Percentiles rank a stretch among this genome's conserved stretches.
phyloP scores from a whole-genome alignment of 495 filamentous ascomycete genomes.

The Pseudoneurospora amorphoporcata region DNA sequence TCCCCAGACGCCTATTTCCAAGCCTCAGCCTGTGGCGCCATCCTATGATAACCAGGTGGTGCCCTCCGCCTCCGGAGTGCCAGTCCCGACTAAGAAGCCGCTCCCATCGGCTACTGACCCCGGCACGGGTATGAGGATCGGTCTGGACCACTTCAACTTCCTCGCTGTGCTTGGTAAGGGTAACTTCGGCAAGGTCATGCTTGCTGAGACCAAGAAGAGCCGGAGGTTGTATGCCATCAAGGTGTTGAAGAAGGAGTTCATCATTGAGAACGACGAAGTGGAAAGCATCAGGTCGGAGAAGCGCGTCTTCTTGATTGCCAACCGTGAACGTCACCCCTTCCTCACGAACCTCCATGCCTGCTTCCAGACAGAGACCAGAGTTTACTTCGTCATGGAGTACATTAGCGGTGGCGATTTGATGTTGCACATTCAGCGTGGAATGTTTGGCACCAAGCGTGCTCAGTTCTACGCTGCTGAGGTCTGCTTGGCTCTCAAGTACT shows the following conservation, averaged over 20 bases:
- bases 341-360: slow-evolving; percentile 91
- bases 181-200: slow-evolving; percentile 99
- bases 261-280: slow-evolving; percentile 99
- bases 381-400: slow-evolving; percentile 99
- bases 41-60: slow-evolving; percentile 17
- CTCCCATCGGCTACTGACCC: slow-evolving; percentile 48
- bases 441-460: slow-evolving; percentile 90
- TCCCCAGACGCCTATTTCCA: slow-evolving; percentile 11
- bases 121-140: slow-evolving; percentile 69
- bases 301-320: slow-evolving; percentile 91
- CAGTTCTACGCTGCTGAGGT: slow-evolving; percentile 99
- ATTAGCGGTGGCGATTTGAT: slow-evolving; percentile 98
- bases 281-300: slow-evolving; percentile 98
- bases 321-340: slow-evolving; percentile 97
- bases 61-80: slow-evolving; percentile 22
- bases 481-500: slow-evolving; percentile 94
- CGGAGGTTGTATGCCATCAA: slow-evolving; percentile 97
- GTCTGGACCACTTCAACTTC: slow-evolving; percentile 98
- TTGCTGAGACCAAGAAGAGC: slow-evolving; percentile 88
- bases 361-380: slow-evolving; percentile 97
- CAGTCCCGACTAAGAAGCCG: slow-evolving; percentile 37
- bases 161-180: slow-evolving; percentile 96
- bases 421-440: slow-evolving; percentile 95
- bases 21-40: slow-evolving; percentile 31
- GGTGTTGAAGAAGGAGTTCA: slow-evolving; percentile 99